A percentile compares a stretch with the other conserved stretches of the same genome.
Evolutionary conservation across 768 basidiomycete genomes (phyloP).

Genomic region (Termitomyces sp.): DNA sequence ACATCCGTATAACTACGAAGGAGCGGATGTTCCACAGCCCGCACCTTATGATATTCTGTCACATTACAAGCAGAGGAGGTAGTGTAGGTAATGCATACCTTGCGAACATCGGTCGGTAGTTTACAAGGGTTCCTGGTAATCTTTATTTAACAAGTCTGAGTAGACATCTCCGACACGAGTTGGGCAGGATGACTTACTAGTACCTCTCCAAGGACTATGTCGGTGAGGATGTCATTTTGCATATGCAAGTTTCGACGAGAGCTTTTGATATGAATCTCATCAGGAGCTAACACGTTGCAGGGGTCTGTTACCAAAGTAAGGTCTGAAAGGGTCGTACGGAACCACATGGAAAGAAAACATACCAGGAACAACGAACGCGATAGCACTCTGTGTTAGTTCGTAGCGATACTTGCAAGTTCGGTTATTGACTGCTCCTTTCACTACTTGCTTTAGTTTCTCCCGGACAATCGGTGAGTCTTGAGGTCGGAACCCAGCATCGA

Average conservation of each 20-base stretch:
- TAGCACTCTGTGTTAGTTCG: constrained; percentile 50
- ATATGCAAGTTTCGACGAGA: constrained; percentile 36
- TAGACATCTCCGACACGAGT: background rate
- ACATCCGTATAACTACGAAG: constrained; percentile 50
- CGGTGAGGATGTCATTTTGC: constrained; percentile 37
- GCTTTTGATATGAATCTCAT: constrained; percentile 54
- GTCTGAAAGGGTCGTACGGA: background rate
- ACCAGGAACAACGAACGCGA: constrained; percentile 63
- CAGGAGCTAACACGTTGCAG: constrained; percentile 39
- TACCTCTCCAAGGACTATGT: constrained; percentile 52
- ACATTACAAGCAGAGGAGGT: background rate
- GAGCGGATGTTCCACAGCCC: constrained; percentile 45
- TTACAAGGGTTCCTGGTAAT: constrained; percentile 68
- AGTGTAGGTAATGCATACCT: constrained; percentile 28
- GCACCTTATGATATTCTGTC: constrained; percentile 33
- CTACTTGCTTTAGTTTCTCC: constrained; percentile 47
- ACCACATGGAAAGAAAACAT: constrained; percentile 22
- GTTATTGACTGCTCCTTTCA: constrained; percentile 36
- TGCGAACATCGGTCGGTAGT: constrained; percentile 61
- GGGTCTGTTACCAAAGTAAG: constrained; percentile 37
- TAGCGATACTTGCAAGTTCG: constrained; percentile 40
- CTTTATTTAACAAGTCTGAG: constrained; percentile 18
- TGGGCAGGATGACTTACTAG: constrained; percentile 28
- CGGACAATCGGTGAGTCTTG: constrained; percentile 40
- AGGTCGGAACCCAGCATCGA: constrained; percentile 59